A percentile compares a stretch with the other conserved stretches of the same genome.
Conservation (phyloP, 257 asterid genomes). For the Capsicum pubescens region DNA sequence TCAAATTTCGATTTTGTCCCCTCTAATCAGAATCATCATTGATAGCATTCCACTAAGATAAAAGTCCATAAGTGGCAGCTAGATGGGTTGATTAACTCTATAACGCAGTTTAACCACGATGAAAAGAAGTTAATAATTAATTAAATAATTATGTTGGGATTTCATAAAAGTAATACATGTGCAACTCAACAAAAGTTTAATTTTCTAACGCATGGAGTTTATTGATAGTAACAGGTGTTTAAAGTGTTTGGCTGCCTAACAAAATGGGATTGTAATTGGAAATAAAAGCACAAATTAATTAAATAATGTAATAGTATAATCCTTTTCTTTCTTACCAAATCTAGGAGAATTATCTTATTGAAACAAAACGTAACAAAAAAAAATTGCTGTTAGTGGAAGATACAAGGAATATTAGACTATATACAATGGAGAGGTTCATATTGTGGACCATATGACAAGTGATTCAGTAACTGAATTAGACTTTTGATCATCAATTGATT, state of each 20-base stretch:
- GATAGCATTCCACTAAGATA: background rate
- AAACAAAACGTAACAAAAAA: background rate
- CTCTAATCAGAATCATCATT: background rate
- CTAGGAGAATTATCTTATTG: background rate
- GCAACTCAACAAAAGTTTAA: background rate
- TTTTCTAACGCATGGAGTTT: background rate
- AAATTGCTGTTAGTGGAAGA: background rate
- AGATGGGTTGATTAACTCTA: background rate
- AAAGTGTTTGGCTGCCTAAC: constrained; percentile 21
- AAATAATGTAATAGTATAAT: background rate
- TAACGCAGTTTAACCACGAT: background rate
- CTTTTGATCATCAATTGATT: background rate
- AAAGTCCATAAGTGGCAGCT: background rate
- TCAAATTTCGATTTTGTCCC: background rate
- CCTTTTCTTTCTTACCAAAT: constrained; percentile 6
- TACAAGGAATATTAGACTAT: background rate
- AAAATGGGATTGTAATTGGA: constrained; percentile 1
- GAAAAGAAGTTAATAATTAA: background rate
- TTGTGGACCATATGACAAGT: constrained; percentile 23
- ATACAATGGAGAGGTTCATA: background rate
- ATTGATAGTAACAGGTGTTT: background rate
- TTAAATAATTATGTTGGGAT: background rate
- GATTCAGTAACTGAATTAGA: background rate
- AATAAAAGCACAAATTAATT: constrained; percentile 5
- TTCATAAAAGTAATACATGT: constrained; percentile 12